Evolutionary conservation across 768 basidiomycete species (phyloP).

Genomic region (Obba rivulosa): DNA sequence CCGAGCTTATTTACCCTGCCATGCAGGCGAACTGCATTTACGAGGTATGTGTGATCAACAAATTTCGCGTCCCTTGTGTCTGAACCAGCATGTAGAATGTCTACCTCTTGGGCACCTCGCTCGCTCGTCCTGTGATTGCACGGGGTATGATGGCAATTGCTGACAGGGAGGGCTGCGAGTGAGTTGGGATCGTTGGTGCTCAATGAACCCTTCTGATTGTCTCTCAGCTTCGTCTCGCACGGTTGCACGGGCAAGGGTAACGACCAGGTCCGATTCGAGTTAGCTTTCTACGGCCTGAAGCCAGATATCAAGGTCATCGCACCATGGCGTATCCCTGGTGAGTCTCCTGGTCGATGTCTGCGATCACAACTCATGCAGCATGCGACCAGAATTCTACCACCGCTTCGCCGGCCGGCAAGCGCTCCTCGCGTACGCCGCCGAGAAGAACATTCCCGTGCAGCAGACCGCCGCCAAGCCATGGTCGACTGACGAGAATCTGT

Average conservation of each 20-base stretch:
- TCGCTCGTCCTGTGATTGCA: constrained; percentile 97
- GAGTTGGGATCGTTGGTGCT: constrained; percentile 27
- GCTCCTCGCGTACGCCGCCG: constrained; percentile 82
- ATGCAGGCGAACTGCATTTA: constrained; percentile 99
- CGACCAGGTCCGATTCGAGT: constrained; percentile 98
- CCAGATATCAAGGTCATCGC: constrained; percentile 99
- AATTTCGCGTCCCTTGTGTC: neutral
- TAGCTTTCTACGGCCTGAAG: constrained; percentile 97
- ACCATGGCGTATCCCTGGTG: constrained; percentile 95
- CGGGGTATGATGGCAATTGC: constrained; percentile 97
- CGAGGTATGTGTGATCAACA: constrained; percentile 50
- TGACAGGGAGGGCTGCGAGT: constrained; percentile 93
- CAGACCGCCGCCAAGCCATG: constrained; percentile 97
- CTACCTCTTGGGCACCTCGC: constrained; percentile 95
- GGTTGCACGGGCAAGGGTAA: constrained; percentile 99
- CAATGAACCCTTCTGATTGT: neutral
- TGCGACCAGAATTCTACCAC: constrained; percentile 79
- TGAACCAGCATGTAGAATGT: constrained; percentile 54
- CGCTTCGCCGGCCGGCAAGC: constrained; percentile 95
- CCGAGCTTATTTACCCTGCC: constrained; percentile 95
- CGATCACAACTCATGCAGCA: neutral
- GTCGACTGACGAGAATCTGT: constrained; percentile 99
- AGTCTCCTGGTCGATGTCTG: constrained; percentile 11
- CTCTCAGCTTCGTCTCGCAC: constrained; percentile 82
- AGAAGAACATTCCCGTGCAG: constrained; percentile 86